phyloP scores from a whole-genome alignment of 352 stramenopile species.

The Globisporangium apiculatum region DNA sequence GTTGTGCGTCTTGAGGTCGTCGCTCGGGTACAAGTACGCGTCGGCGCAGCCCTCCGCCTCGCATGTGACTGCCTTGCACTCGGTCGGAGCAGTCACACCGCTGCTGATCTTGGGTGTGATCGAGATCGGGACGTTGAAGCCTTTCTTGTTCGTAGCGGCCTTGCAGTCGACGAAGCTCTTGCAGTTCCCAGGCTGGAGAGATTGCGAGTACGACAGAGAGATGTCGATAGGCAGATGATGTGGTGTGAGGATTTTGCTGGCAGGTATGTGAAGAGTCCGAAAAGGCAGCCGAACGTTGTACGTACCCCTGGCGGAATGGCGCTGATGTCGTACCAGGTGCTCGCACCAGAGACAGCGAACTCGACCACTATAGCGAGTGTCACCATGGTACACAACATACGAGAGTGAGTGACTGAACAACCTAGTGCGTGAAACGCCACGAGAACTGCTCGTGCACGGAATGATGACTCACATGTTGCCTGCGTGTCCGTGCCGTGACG shows the following conservation, averaged over 20 bases:
- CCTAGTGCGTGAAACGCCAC: not conserved
- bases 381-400: constrained; percentile 1
- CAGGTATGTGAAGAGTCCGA: not conserved
- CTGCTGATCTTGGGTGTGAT: constrained; percentile 27
- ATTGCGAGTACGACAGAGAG: not conserved
- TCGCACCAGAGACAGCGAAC: constrained; percentile 34
- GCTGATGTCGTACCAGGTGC: constrained; percentile 54
- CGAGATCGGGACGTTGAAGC: constrained; percentile 58
- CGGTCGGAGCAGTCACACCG: constrained; percentile 19
- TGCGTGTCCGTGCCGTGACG: constrained; percentile 33
- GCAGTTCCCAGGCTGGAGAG: constrained; percentile 26
- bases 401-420: not conserved
- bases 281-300: not conserved
- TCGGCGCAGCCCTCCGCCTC: constrained; percentile 27
- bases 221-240: too few relatives aligned
- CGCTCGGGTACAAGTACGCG: constrained; percentile 43
- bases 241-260: not conserved
- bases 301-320: constrained; percentile 33
- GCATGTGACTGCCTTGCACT: constrained; percentile 28
- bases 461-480: constrained; percentile 23
- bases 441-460: constrained; percentile 12
- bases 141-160: constrained; percentile 34
- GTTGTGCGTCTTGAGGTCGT: constrained; percentile 44
- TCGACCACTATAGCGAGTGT: constrained; percentile 21
- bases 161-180: constrained; percentile 44